These are phyloP conservation scores for Botryotinia convoluta DNA, from an alignment of 2,329 filamentous ascomycete species.

Conservation along the genomic window DNA sequence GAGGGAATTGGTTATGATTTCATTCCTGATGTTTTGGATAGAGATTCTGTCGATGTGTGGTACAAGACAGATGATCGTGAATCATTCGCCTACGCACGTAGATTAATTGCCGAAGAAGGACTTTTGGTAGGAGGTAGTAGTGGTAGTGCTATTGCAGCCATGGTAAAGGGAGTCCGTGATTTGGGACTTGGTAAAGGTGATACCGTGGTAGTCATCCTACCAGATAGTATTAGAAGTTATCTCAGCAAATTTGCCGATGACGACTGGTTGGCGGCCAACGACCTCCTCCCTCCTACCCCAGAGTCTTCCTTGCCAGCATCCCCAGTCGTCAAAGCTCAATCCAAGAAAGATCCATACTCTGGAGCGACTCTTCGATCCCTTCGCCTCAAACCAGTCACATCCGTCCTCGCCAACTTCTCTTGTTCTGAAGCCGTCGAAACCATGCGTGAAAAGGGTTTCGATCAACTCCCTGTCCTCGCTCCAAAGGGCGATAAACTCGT, in stretches of 20 bases:
- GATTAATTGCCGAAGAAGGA: slow-evolving; percentile 91
- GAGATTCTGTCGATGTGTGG: slow-evolving; percentile 81
- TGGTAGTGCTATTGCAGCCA: slow-evolving; percentile 84
- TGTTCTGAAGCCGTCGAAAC: slow-evolving; percentile 92
- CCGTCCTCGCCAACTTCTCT: slow-evolving; percentile 65
- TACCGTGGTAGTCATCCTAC: slow-evolving; percentile 84
- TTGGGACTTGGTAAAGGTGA: slow-evolving; percentile 77
- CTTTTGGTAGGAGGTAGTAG: slow-evolving; percentile 91
- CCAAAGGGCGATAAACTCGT: slow-evolving; percentile 70
- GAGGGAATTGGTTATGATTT: slow-evolving; percentile 99
- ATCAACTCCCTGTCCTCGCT: slow-evolving; percentile 88
- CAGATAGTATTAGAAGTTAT: slow-evolving; percentile 96
- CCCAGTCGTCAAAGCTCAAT: slow-evolving; percentile 41
- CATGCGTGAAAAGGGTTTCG: slow-evolving; percentile 97
- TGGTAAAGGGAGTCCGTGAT: slow-evolving; percentile 74
- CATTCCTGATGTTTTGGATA: slow-evolving; percentile 88
- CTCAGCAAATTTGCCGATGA: slow-evolving; percentile 98
- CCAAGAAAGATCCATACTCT: slow-evolving; percentile 63
- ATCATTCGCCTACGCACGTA: slow-evolving; percentile 85
- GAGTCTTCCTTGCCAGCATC: slow-evolving; percentile 43
- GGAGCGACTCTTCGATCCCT: slow-evolving; percentile 78
- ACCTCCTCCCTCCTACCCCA: slow-evolving; percentile 69
- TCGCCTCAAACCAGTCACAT: slow-evolving; percentile 89
- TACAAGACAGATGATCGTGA: slow-evolving; percentile 96
- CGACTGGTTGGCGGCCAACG: slow-evolving; percentile 97